Conservation (phyloP, 345 rosid genomes). For the thale cress (Arabidopsis thaliana) region TAIR10.1 NC_003075.7:6245501-6246000, state of each 20-base stretch:
- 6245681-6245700: neutral
- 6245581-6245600: slow-evolving; percentile 9
- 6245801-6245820: neutral
- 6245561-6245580: neutral
- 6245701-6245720: neutral
- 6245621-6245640: slow-evolving; percentile 14
- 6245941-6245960: slow-evolving; percentile 11
- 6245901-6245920: slow-evolving; percentile 29
- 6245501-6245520: neutral
- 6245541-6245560: slow-evolving; percentile 7
- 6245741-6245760: fast-evolving
- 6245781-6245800: neutral
- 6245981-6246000: neutral
- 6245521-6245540: slow-evolving; percentile 6
- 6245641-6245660: slow-evolving; percentile 2
- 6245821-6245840: neutral
- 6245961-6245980: slow-evolving; percentile 31
- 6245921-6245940: slow-evolving; percentile 33
- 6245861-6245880: slow-evolving; percentile 3
- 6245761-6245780: neutral
- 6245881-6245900: neutral
- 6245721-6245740: neutral
- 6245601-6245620: slow-evolving; percentile 23
- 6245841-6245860: slow-evolving; percentile 2
- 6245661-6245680: slow-evolving; percentile 11